Conservation (phyloP, 768 basidiomycete species). For the Lactarius pseudohatsudake region DNA sequence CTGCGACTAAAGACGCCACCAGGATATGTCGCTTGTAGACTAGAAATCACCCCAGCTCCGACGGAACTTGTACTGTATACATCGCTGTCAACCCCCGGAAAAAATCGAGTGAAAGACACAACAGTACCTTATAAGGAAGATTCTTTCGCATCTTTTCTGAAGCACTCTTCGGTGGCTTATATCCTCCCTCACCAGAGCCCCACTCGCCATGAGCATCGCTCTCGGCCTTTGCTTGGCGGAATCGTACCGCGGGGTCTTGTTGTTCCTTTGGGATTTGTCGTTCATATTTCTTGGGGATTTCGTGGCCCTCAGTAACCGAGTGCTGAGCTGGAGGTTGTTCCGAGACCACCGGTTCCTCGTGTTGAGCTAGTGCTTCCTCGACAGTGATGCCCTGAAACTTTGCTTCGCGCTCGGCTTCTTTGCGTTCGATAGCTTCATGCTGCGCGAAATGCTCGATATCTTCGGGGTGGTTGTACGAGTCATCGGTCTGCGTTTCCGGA, state of each 20-base stretch:
- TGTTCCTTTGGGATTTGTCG: slow-evolving; percentile 65
- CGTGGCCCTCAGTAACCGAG: slow-evolving; percentile 21
- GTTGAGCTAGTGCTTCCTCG: slow-evolving; percentile 61
- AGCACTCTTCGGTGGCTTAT: slow-evolving; percentile 68
- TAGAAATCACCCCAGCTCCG: slow-evolving; percentile 78
- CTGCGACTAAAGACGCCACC: background rate
- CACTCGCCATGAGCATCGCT: slow-evolving; percentile 59
- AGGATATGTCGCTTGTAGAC: background rate
- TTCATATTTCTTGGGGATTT: slow-evolving; percentile 42
- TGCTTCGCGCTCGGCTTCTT: slow-evolving; percentile 84
- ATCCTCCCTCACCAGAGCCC: slow-evolving; percentile 71
- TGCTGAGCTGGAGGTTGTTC: slow-evolving; percentile 13
- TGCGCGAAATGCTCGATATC: slow-evolving; percentile 90
- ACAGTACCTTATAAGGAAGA: slow-evolving; percentile 81
- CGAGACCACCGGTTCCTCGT: slow-evolving; percentile 33
- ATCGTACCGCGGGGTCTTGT: slow-evolving; percentile 64
- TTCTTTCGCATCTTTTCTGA: slow-evolving; percentile 81
- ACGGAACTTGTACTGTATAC: slow-evolving; percentile 87
- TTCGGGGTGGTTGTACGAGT: slow-evolving; percentile 91
- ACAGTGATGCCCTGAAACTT: slow-evolving; percentile 79
- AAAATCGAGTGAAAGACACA: slow-evolving; percentile 10
- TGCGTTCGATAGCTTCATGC: slow-evolving; percentile 80
- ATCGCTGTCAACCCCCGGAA: slow-evolving; percentile 53
- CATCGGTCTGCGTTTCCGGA: slow-evolving; percentile 96
- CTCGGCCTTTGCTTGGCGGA: slow-evolving; percentile 53